A percentile compares a stretch with the other conserved stretches of the same genome.
Conservation (phyloP, 2,329 filamentous ascomycete genomes). For the Leptographium flavum region DNA sequence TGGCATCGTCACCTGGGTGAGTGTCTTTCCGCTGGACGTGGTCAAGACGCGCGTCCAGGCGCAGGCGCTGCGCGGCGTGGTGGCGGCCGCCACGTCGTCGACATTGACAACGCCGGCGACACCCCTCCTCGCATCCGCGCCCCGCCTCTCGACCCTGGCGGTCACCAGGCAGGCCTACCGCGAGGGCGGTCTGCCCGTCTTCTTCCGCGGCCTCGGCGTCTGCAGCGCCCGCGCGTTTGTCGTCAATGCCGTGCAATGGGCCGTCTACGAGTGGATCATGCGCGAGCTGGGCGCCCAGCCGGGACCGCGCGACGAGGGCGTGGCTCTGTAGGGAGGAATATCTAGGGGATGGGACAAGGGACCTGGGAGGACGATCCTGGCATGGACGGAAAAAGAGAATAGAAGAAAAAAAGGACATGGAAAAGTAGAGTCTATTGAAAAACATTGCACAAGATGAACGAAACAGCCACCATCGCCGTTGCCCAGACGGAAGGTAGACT, state of each 20-base stretch:
- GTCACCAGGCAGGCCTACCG: slow-evolving; percentile 54
- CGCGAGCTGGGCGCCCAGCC: slow-evolving; percentile 23
- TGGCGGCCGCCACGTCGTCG: slow-evolving; percentile 12
- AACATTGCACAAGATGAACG: background rate
- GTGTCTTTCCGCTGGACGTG: slow-evolving; percentile 81
- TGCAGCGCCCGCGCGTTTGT: slow-evolving; percentile 80
- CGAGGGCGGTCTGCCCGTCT: slow-evolving; percentile 44
- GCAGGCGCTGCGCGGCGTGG: too few species aligned
- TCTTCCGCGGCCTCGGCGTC: slow-evolving; percentile 62
- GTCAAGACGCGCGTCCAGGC: slow-evolving; percentile 88
- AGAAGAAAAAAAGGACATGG: background rate
- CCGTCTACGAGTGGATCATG: slow-evolving; percentile 84
- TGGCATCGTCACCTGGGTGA: slow-evolving; percentile 77
- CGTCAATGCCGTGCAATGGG: slow-evolving; percentile 90
- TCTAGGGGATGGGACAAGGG: too few species aligned
- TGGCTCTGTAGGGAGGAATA: background rate
- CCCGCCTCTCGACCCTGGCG: slow-evolving; percentile 38
- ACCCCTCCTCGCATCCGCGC: slow-evolving; percentile 4
- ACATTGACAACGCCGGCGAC: slow-evolving; percentile 17
- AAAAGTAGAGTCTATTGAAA: background rate
- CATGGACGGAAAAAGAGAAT: background rate
- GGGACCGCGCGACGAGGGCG: background rate
- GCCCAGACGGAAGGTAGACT: too few species aligned
- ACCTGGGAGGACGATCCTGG: too few species aligned
- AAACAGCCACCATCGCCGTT: background rate